Evolutionary conservation across 192 early-diverging fungal species (phyloP), one percentile per base, ranked within the genome.

Genomic region (Rhizophagus clarus): DNA sequence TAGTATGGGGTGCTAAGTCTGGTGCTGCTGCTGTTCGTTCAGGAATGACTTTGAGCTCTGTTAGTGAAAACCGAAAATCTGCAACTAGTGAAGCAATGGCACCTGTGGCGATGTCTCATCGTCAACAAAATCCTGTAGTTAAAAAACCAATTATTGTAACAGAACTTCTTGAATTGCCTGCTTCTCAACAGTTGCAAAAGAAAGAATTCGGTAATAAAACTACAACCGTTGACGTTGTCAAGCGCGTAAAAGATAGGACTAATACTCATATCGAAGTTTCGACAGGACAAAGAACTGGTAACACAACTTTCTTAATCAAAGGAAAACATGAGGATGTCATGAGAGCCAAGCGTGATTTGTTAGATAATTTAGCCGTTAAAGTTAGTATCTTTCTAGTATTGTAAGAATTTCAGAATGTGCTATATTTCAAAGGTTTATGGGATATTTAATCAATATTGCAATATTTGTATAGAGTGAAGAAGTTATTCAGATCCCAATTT

Each of bases 241-340:
- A 88, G 76, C 80, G 85, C 61, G 90, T 92, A n/a, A 91, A 88
- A 82, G 81, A 86, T 69, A 88, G 87, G 61, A 93, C 92, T 3
- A 86, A 89, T 72, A 95, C 96, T 12, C 88, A 89, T 28, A 97
- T 98, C 74, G 95, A 97, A 61, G 88, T 94, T 17, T 94, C 95
- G 60, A 93, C 93, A 42, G 92, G 94, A 87, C 82, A 86, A 40
- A 89, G 87, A 47, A 89, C 89, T 28, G 88, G 90, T 17, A 92
- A 90, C 3, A 89, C 93, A 37, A 96, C 96, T 26, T 95, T 97
- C 72, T 81, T 97, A 29, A 91, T 98, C 84, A 91, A 90, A 81
- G 97, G 97, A 63, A 89, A 90, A 63, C 83, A 90, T n/a, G 93
- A 94, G 26, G 89, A 88, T 74, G 94, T 97, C 24, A 91, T 89